Percentiles rank a stretch among this genome's conserved stretches.
phyloP scores from a whole-genome alignment of 1,284 basidiomycete species.

The Entoloma clypeatum region DNA sequence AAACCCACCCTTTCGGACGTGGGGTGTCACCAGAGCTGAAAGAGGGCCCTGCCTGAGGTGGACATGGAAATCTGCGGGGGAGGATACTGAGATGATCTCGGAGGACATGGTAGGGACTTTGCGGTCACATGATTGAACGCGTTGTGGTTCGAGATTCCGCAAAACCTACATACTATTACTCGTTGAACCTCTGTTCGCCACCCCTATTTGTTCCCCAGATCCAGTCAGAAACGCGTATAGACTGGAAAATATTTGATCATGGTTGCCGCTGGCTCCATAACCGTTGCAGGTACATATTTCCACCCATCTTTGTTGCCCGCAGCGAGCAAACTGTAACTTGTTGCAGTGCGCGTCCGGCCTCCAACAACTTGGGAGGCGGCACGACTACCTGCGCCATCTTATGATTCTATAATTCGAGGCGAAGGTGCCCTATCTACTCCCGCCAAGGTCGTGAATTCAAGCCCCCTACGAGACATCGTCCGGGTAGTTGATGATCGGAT shows the following conservation, averaged over 20 bases:
- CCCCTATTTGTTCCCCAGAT: slow-evolving; percentile 15
- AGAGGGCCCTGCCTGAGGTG: slow-evolving; percentile 90
- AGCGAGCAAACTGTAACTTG: slow-evolving; percentile 15
- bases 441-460: slow-evolving; percentile 46
- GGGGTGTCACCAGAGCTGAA: slow-evolving; percentile 84
- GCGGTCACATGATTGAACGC: slow-evolving; percentile 39
- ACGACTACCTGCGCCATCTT: slow-evolving; percentile 69
- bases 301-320: slow-evolving; percentile 18
- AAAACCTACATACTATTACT: slow-evolving; percentile 15
- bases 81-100: slow-evolving; percentile 51
- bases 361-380: slow-evolving; percentile 81
- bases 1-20: slow-evolving; percentile 89
- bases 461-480: slow-evolving; percentile 68
- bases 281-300: slow-evolving; percentile 65
- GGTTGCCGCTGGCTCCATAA: slow-evolving; percentile 83
- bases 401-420: slow-evolving; percentile 68
- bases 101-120: slow-evolving; percentile 27
- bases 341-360: slow-evolving; percentile 84
- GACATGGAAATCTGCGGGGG: slow-evolving; percentile 95
- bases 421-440: slow-evolving; percentile 79
- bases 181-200: slow-evolving; percentile 18
- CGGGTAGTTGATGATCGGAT: slow-evolving; percentile 82
- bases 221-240: neutral
- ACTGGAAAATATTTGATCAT: slow-evolving; percentile 35
- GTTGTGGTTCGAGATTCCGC: slow-evolving; percentile 35